These are phyloP conservation scores for Diplocarpon rosae DNA, from an alignment of 2,329 filamentous ascomycete genomes.

Conservation along the genomic window DNA sequence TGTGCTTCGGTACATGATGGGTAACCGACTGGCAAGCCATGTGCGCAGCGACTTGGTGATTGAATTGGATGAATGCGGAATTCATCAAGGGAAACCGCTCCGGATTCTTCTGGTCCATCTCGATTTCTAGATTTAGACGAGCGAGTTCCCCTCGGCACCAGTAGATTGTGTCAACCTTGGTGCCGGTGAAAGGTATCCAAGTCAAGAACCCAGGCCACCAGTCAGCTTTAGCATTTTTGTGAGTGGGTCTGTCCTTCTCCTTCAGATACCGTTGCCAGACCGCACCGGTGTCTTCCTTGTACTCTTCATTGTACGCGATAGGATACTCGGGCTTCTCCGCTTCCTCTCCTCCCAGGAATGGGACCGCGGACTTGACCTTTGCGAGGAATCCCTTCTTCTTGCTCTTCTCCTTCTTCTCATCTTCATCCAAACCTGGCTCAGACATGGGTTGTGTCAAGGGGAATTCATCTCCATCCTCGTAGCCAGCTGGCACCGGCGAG, in stretches of 20 bases:
- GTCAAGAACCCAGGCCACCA: conserved; percentile 58
- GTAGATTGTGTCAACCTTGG: conserved; percentile 92
- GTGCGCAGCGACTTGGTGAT: conserved; percentile 91
- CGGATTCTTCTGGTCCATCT: conserved; percentile 73
- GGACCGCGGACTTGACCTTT: conserved; percentile 38
- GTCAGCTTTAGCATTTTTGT: conserved; percentile 56
- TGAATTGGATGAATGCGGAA: conserved; percentile 97
- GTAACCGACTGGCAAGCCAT: conserved; percentile 93
- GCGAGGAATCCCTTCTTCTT: conserved; percentile 37
- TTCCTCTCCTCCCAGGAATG: conserved; percentile 30
- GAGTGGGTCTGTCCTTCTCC: conserved; percentile 73
- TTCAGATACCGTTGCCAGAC: conserved; percentile 80
- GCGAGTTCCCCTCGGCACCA: conserved; percentile 81
- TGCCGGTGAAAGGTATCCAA: conserved; percentile 65
- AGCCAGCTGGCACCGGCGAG: conserved; percentile 48
- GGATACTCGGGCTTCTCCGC: conserved; percentile 40
- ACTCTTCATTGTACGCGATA: conserved; percentile 49
- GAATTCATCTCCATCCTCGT: conserved; percentile 30
- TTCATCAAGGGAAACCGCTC: conserved; percentile 88
- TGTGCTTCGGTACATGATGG: conserved; percentile 84
- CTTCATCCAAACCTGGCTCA: conserved; percentile 9
- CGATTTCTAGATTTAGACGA: conserved; percentile 81
- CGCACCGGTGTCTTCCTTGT: conserved; percentile 47
- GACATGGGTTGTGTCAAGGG: conserved; percentile 31
- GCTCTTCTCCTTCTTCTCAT: conserved; percentile 33